A percentile compares a stretch with the other conserved stretches of the same genome.
Evolutionary conservation across 352 stramenopile genomes (phyloP).

Genomic region (Phytophthora hybrid): DNA sequence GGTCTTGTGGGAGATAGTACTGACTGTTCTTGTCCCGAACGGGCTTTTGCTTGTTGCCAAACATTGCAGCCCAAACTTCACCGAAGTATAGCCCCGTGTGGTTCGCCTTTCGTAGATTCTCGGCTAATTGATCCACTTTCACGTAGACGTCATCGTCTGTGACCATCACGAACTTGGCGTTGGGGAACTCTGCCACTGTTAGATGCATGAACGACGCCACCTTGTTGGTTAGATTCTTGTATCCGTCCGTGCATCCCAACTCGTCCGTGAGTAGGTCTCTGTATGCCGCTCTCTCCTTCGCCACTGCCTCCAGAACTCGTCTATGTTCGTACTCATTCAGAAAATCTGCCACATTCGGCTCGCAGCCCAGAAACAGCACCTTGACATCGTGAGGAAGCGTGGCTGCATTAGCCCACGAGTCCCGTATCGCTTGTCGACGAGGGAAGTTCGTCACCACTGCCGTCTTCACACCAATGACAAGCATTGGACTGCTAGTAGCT

Average conservation of each 20-base stretch:
- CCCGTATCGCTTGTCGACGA: conserved; percentile 42
- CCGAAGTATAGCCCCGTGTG: conserved; percentile 22
- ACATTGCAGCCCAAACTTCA: neutral
- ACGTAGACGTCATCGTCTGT: conserved; percentile 62
- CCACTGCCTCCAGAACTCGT: conserved; percentile 23
- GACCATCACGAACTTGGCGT: conserved; percentile 49
- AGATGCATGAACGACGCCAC: conserved; percentile 38
- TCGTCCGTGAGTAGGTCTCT: conserved; percentile 49
- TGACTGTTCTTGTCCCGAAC: conserved; percentile 17
- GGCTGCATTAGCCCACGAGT: conserved; percentile 44
- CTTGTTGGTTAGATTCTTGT: conserved; percentile 31
- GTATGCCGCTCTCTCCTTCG: conserved; percentile 36
- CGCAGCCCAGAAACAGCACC: conserved; percentile 53
- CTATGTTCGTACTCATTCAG: neutral
- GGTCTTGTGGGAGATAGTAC: neutral
- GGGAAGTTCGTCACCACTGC: conserved; percentile 45
- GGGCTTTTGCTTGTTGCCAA: conserved; percentile 5
- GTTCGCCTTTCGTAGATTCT: neutral
- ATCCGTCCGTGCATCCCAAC: conserved; percentile 49
- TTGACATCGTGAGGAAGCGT: conserved; percentile 24
- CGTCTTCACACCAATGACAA: conserved; percentile 62
- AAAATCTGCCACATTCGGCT: conserved; percentile 9
- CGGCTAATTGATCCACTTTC: conserved; percentile 19
- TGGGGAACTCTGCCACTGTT: conserved; percentile 1
- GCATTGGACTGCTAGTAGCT: conserved; percentile 8